A percentile compares a stretch with the other conserved stretches of the same genome.
Conservation (phyloP, 1,284 basidiomycete species). For the Crucibulum cyathiforme region DNA sequence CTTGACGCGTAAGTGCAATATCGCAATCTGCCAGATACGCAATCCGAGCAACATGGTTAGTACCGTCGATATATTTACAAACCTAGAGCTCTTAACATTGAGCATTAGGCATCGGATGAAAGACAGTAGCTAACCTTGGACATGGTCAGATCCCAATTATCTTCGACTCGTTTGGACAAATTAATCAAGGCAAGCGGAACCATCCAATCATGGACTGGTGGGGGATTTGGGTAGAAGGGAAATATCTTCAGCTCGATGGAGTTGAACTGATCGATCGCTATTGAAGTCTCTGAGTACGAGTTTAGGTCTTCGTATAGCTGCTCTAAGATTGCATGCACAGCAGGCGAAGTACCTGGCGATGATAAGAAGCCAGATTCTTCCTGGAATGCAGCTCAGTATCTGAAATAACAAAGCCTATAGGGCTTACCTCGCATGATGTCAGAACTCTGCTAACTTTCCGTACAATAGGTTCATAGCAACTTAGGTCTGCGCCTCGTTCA, state of each 20-base stretch:
- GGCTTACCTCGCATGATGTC: constrained; percentile 84
- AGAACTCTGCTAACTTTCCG: constrained; percentile 93
- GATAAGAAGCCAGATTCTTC: constrained; percentile 92
- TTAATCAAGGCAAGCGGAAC: constrained; percentile 93
- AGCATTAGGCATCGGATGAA: background rate
- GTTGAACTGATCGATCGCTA: constrained; percentile 87
- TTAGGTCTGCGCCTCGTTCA: constrained; percentile 85
- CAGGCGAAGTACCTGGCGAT: constrained; percentile 68
- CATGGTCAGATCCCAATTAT: constrained; percentile 97
- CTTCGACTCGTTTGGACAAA: constrained; percentile 79
- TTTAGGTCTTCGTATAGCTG: constrained; percentile 98
- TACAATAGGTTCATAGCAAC: constrained; percentile 95
- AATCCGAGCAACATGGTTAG: constrained; percentile 90
- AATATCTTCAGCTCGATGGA: constrained; percentile 96
- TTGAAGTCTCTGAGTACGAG: constrained; percentile 94
- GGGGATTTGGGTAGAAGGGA: constrained; percentile 95
- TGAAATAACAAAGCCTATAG: constrained; percentile 3
- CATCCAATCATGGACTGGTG: constrained; percentile 90
- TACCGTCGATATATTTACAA: constrained; percentile 85
- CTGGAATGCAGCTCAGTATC: constrained; percentile 45
- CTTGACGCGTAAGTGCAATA: constrained; percentile 81
- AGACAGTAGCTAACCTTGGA: constrained; percentile 62
- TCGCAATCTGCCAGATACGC: constrained; percentile 94
- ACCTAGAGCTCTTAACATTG: constrained; percentile 51
- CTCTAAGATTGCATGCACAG: constrained; percentile 89